phyloP scores from a whole-genome alignment of 306 rosid genomes.

The Astragalus glycyphyllos region DNA sequence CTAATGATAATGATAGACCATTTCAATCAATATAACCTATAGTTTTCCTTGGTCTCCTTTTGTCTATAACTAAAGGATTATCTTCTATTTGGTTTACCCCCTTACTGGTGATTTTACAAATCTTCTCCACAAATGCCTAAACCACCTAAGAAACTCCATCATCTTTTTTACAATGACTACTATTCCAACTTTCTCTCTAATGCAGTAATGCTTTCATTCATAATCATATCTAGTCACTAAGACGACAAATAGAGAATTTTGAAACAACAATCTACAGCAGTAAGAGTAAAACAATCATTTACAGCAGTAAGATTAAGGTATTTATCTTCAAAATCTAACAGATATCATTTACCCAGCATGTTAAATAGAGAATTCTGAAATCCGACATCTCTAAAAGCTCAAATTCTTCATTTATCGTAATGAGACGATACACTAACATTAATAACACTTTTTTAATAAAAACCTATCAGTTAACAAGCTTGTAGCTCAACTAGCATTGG shows the following conservation, averaged over 20 bases:
- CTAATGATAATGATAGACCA: not conserved
- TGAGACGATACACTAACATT: not conserved
- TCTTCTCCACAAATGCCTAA: not conserved
- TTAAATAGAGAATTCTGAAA: slow-evolving; percentile 15
- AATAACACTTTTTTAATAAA: not conserved
- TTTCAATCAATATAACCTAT: not conserved
- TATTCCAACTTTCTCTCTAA: not conserved
- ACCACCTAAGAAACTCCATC: not conserved
- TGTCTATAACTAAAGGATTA: not conserved
- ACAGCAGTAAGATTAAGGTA: not conserved
- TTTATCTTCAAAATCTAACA: slow-evolving; percentile 9
- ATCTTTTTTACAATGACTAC: not conserved
- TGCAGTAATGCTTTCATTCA: not conserved
- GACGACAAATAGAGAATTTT: slow-evolving; percentile 3
- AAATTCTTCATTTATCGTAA: slow-evolving; percentile 24
- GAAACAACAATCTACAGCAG: not conserved
- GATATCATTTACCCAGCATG: not conserved
- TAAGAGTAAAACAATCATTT: slow-evolving; percentile 1
- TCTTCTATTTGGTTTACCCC: not conserved
- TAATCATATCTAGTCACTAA: not conserved
- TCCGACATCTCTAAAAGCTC: slow-evolving; percentile 3
- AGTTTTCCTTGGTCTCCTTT: not conserved
- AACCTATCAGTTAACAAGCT: slow-evolving; percentile 14
- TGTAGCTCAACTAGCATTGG: slow-evolving; percentile 23
- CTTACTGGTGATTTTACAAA: not conserved